Percentiles rank a stretch among this genome's conserved stretches.
Conservation (phyloP, 2,329 filamentous ascomycete genomes). For the Magnaporthiopsis incrustans region DNA sequence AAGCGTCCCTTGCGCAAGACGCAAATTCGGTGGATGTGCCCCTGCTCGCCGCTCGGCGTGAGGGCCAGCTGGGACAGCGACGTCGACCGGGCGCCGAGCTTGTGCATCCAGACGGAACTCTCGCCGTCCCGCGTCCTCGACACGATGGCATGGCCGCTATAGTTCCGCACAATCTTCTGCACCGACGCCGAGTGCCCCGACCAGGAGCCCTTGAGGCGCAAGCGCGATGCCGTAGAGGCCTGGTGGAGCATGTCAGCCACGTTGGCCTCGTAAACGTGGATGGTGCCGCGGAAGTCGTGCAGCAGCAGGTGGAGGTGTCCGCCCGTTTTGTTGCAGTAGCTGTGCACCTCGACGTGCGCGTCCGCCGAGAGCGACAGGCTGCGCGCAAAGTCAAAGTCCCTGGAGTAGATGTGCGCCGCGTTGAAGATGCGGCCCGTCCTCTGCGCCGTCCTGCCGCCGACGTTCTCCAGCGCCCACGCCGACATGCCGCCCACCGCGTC, state of each 20-base stretch:
- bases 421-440: conserved; percentile 57
- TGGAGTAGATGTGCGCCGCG: conserved; percentile 66
- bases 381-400: conserved; percentile 36
- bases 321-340: conserved; percentile 59
- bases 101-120: conserved; percentile 75
- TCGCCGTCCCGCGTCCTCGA: conserved; percentile 74
- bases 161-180: conserved; percentile 80
- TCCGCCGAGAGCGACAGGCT: conserved; percentile 17
- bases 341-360: conserved; percentile 52
- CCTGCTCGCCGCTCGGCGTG: conserved; percentile 57
- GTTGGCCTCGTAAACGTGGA: conserved; percentile 73
- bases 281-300: conserved; percentile 77
- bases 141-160: conserved; percentile 69
- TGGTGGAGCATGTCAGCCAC: conserved; percentile 77
- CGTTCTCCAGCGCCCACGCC: conserved; percentile 85
- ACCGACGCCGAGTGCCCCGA: conserved; percentile 76
- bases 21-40: conserved; percentile 73
- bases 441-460: conserved; percentile 39
- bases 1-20: conserved; percentile 70
- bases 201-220: conserved; percentile 61
- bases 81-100: conserved; percentile 49
- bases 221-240: conserved; percentile 45
- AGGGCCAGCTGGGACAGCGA: conserved; percentile 27
- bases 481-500: conserved; percentile 83
- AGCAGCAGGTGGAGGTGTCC: conserved; percentile 65